Conservation (phyloP, 192 early-diverging fungal species). For the Coemansia sp. region DNA sequence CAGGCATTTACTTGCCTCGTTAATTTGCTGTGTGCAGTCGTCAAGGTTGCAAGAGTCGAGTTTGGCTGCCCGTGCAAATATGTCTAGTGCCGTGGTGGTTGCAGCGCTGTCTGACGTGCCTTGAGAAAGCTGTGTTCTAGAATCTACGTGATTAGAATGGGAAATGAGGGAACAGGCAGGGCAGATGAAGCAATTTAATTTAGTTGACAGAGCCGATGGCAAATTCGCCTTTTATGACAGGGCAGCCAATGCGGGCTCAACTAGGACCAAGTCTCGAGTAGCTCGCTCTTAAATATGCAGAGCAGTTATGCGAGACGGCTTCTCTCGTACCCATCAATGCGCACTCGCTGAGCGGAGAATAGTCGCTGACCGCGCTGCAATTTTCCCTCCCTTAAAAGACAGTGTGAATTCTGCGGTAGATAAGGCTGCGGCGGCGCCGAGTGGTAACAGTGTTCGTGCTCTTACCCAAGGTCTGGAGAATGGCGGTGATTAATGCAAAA, state of each 20-base stretch:
- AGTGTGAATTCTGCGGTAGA: no score
- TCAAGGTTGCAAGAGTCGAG: slow-evolving; percentile 29
- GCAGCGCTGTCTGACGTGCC: not conserved
- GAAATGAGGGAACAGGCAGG: not conserved
- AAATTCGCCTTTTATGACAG: no score
- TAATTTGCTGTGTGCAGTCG: slow-evolving; percentile 21
- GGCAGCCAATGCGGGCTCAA: not conserved
- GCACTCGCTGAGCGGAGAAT: not conserved
- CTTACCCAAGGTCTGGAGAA: slow-evolving; percentile 1
- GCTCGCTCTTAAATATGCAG: not conserved
- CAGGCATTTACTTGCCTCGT: slow-evolving; percentile 25
- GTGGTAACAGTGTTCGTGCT: not conserved
- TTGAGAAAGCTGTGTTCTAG: not conserved
- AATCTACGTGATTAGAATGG: not conserved
- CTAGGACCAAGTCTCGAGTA: no score
- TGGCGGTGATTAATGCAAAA: not conserved
- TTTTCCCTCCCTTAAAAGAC: no score
- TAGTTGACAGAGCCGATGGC: not conserved
- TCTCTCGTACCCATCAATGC: slow-evolving; percentile 19
- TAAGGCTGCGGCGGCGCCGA: no score
- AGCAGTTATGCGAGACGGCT: not conserved
- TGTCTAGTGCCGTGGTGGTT: not conserved
- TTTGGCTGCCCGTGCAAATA: not conserved
- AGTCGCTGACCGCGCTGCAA: no score
- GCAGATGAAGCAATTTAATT: not conserved